Evolutionary conservation across 2,329 filamentous ascomycete genomes (phyloP), one percentile per base, ranked within the genome.

Genomic region (Penicillium sp.): DNA sequence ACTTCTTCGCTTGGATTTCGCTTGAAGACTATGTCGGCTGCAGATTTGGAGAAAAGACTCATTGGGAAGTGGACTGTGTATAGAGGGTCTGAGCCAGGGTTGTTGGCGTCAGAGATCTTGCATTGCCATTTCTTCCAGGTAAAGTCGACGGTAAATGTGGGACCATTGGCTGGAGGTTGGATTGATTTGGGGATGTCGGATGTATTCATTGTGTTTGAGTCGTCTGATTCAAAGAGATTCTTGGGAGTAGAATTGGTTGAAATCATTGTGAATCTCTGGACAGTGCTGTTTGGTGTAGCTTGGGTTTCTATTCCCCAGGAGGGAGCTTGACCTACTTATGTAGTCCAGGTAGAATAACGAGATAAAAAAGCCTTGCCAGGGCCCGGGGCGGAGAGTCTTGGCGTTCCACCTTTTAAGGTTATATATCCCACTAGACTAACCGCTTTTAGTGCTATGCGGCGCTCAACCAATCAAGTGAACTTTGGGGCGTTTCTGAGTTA

Each of bases 61-160:
- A 34, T 35, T 18, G 47, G 47, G 35, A 50, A 59, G 28, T 61
- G 30, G 27, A 62, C 41, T 14, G 54, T 53, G 52, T 66, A 66
- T 29, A 62, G 35, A 7, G 61, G 55, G 1, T 42, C 41, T 10
- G 50, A 27, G 1, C 46, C 28, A 1, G 58, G 53, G 4, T 52
- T 46, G 25, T 55, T 52, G 47, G 41, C 33, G n/a, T 62, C 49
- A 12, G 45, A 55, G 29, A 67, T 55, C 3, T 53, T 41, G 22
- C 44, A 46, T 40, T 60, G 56, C 40, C 55, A 64, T 18, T 60
- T 61, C 27, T 54, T 56, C 63, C 63, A 66, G 28, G 56, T 56
- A 43, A 64, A 65, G 34, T 64, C 57, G 2, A 67, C 55, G 33
- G 42, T 47, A 9, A 64, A 58, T 1, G 37, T 27, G 2, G 41